phyloP scores from a whole-genome alignment of 345 rosid genomes.

The Brassica rapa region DNA sequence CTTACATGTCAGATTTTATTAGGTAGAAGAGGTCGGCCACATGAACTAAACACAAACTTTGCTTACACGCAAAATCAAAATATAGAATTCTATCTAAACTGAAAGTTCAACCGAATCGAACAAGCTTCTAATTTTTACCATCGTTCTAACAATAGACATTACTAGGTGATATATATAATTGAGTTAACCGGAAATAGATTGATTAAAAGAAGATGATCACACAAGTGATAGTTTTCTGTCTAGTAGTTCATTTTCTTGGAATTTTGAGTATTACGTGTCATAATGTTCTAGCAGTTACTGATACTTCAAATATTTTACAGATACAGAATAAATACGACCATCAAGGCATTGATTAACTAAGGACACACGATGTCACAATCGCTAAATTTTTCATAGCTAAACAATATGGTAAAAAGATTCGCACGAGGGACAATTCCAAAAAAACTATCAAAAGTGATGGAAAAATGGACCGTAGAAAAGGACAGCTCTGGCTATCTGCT shows the following conservation, averaged over 20 bases:
- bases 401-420: conserved; percentile 26
- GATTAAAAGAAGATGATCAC: neutral
- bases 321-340: conserved; percentile 5
- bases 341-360: neutral
- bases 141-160: neutral
- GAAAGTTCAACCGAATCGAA: neutral
- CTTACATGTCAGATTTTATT: neutral
- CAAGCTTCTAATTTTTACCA: neutral
- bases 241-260: neutral
- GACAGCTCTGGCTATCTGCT: conserved; percentile 17
- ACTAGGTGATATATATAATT: neutral
- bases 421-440: conserved; percentile 23
- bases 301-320: neutral
- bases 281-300: neutral
- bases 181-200: neutral
- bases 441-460: conserved; percentile 15
- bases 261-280: neutral
- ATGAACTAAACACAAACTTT: conserved; percentile 18
- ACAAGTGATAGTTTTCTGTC: neutral
- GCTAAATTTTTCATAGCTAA: conserved; percentile 3
- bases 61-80: neutral
- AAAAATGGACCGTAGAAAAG: conserved; percentile 12
- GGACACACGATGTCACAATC: neutral
- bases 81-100: neutral
- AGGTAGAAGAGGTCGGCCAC: conserved; percentile 27